Evolutionary conservation across 2,329 filamentous ascomycete genomes (phyloP), one percentile per base, ranked within the genome.

Genomic region (Ustilaginoidea virens): DNA sequence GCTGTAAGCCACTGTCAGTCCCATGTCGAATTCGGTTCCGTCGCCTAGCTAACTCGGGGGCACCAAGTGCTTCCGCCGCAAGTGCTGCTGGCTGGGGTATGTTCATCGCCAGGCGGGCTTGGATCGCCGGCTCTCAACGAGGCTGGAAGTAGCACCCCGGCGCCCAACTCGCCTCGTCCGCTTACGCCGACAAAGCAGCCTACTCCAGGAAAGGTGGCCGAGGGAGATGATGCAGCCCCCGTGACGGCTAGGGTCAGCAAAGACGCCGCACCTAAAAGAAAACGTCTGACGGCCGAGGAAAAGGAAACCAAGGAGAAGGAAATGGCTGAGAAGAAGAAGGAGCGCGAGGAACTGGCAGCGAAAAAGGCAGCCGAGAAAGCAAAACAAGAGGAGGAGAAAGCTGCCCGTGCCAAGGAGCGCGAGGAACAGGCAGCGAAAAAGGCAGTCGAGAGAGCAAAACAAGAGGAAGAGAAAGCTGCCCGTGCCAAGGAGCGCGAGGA

Each of bases 381-480:
- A 11, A 53, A 51, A 20, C 47, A 45, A 17, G 56, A 59, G 1
- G 49, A 51, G 19, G 56, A 58, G 29, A 58, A 55, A 28, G 49
- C 45, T 5, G 48, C 44, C 8, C 44, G 47, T 5, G 46, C 45
- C 16, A 52, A 49, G 29, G 53, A 59, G 33, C 48, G 55, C 9
- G 53, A 56, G 10, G 49, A 54, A 20, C 53, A 53, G 31, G 51
- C 52, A 28, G 52, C 51, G 32, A 55, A 58, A 30, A 57, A 53
- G 30, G 56, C 56, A 32, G 52, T n/a, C n/a, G n/a, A 54, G 21
- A 54, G 53, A 32, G 51, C 52, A 28, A 52, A 51, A 32, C 55
- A 58, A 30, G 56, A 53, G 30, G 56, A 56, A 32, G 52, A 57
- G 28, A 58, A 62, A 30, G 53, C 53, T 13, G n/a, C n/a, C n/a